Conservation (phyloP, 495 filamentous ascomycete genomes). For the Saxispiralis lemnorum region DNA sequence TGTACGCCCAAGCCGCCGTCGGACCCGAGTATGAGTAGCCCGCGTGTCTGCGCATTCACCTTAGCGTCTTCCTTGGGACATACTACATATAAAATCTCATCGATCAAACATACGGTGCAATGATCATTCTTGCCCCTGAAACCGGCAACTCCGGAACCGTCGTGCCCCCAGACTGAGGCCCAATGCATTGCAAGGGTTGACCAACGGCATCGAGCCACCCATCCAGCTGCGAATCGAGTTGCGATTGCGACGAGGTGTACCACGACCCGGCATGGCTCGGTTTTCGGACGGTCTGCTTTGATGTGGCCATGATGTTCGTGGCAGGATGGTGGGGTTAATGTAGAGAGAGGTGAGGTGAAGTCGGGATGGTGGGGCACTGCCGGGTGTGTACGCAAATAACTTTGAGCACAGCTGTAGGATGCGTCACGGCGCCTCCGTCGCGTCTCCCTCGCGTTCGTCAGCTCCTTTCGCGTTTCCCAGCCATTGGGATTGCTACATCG, state of each 20-base stretch:
- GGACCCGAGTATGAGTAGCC: slow-evolving; percentile 91
- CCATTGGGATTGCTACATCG: neutral
- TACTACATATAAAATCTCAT: too few relatives aligned
- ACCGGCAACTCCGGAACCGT: slow-evolving; percentile 45
- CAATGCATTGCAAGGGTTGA: slow-evolving; percentile 30
- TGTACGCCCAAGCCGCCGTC: slow-evolving; percentile 90
- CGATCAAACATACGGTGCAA: slow-evolving; percentile 62
- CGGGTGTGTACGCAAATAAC: neutral
- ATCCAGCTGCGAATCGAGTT: slow-evolving; percentile 57
- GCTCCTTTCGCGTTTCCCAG: too few relatives aligned
- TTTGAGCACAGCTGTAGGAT: too few relatives aligned
- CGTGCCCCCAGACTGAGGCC: slow-evolving; percentile 24
- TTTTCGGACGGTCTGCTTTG: slow-evolving; percentile 30
- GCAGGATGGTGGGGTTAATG: slow-evolving; percentile 1
- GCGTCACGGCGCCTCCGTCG: too few relatives aligned
- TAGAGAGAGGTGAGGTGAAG: neutral
- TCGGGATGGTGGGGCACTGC: neutral
- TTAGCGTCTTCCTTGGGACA: neutral
- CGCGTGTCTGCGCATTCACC: slow-evolving; percentile 48
- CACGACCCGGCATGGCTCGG: slow-evolving; percentile 66
- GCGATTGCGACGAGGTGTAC: slow-evolving; percentile 49
- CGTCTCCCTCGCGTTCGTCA: neutral
- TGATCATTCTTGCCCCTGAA: slow-evolving; percentile 67
- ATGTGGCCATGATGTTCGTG: slow-evolving; percentile 28
- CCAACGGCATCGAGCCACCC: slow-evolving; percentile 61